Conservation (phyloP, 2,329 filamentous ascomycete species). For the Xylaria digitata region DNA sequence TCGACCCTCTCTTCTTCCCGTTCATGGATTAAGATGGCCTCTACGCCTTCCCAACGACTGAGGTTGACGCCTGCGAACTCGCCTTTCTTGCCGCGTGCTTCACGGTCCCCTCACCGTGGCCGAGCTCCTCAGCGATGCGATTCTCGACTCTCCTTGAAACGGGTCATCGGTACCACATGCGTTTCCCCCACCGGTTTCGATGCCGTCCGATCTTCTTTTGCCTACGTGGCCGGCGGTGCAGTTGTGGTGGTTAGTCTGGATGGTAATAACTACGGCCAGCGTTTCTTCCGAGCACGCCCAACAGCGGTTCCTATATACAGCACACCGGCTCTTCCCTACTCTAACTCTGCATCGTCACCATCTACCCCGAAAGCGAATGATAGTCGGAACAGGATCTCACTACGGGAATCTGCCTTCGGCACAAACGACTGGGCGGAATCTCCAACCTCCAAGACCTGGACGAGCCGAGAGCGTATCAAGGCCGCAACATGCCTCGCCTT, state of each 20-base stretch:
- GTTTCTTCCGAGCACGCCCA: constrained; percentile 90
- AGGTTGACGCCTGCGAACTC: constrained; percentile 83
- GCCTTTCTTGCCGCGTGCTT: constrained; percentile 71
- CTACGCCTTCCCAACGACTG: constrained; percentile 69
- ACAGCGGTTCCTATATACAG: constrained; percentile 75
- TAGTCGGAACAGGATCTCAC: constrained; percentile 67
- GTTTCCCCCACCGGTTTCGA: constrained; percentile 88
- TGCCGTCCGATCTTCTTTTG: constrained; percentile 80
- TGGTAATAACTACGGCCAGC: constrained; percentile 75
- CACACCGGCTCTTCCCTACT: constrained; percentile 63
- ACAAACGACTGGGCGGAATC: constrained; percentile 70
- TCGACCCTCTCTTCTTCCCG: constrained; percentile 20
- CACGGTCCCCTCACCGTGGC: constrained; percentile 70
- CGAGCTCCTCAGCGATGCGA: constrained; percentile 63
- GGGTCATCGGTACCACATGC: constrained; percentile 92
- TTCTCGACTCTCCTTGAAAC: constrained; percentile 76
- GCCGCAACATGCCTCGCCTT: constrained; percentile 91
- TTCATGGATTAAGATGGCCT: constrained; percentile 69
- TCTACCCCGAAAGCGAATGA: constrained; percentile 72
- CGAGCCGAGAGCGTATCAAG: constrained; percentile 91
- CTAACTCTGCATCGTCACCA: constrained; percentile 61
- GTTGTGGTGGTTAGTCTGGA: constrained; percentile 89
- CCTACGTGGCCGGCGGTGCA: constrained; percentile 91
- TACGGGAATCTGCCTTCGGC: constrained; percentile 62
- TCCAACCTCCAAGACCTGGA: constrained; percentile 77